Evolutionary conservation across 2,329 filamentous ascomycete species (phyloP).

Genomic region (Diplodia scrobiculata): DNA sequence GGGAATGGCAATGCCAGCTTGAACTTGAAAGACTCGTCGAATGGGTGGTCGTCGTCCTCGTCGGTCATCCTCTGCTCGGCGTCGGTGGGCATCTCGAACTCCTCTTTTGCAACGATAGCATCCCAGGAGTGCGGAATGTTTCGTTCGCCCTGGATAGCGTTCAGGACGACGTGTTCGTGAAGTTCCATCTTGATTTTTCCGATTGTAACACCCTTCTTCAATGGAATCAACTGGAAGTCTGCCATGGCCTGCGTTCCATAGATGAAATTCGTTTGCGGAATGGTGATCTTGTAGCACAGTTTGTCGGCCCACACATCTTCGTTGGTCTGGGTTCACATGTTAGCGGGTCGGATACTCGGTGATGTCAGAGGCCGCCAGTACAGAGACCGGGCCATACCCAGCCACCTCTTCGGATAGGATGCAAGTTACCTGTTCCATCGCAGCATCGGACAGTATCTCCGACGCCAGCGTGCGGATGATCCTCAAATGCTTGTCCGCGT

Average conservation of each 20-base stretch:
- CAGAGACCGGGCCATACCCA: neutral
- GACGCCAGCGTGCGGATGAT: constrained; percentile 53
- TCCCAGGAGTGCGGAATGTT: constrained; percentile 35
- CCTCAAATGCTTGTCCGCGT: constrained; percentile 67
- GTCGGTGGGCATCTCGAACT: constrained; percentile 43
- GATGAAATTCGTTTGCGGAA: constrained; percentile 90
- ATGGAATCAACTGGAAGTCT: constrained; percentile 82
- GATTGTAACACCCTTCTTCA: constrained; percentile 84
- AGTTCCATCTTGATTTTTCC: constrained; percentile 80
- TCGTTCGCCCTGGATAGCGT: constrained; percentile 39
- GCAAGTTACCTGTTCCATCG: constrained; percentile 44
- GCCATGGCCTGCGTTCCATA: constrained; percentile 85
- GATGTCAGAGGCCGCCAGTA: neutral
- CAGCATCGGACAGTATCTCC: constrained; percentile 69
- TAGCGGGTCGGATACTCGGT: neutral
- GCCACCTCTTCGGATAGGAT: neutral
- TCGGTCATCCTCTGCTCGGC: constrained; percentile 34
- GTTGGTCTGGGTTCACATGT: constrained; percentile 59
- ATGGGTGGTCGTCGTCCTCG: constrained; percentile 41
- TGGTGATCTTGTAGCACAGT: constrained; percentile 89
- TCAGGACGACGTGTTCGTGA: constrained; percentile 64
- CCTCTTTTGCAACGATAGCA: constrained; percentile 39
- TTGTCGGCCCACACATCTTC: constrained; percentile 99
- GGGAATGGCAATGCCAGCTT: constrained; percentile 68
- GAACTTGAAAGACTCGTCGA: constrained; percentile 63